Evolutionary conservation across 1,139 yeast species (phyloP).

Genomic region (Pichia sp.): DNA sequence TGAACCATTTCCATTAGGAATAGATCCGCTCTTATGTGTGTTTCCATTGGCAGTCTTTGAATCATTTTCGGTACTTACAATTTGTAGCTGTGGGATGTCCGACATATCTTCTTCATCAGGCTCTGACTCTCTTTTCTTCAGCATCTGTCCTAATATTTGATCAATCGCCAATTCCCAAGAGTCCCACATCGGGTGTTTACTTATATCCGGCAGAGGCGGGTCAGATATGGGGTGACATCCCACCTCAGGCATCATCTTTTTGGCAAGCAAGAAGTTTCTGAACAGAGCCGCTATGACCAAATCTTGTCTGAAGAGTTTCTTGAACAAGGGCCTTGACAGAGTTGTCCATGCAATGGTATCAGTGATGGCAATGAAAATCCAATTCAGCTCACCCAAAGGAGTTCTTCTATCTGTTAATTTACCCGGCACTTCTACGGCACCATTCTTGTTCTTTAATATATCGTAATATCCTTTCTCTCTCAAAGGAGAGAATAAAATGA

Average conservation of each 20-base stretch:
- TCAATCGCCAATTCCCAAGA: constrained; percentile 98
- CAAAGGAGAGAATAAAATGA: constrained; percentile 75
- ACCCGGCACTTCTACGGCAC: constrained; percentile 77
- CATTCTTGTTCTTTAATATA: constrained; percentile 44
- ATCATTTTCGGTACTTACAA: constrained; percentile 9
- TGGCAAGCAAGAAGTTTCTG: constrained; percentile 85
- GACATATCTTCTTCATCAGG: constrained; percentile 18
- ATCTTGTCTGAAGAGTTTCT: constrained; percentile 88
- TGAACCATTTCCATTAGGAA: constrained; percentile 7
- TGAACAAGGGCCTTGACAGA: constrained; percentile 80
- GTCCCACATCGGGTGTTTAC: constrained; percentile 93
- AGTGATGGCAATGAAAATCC: constrained; percentile 98
- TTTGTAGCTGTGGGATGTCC: constrained; percentile 24
- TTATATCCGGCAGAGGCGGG: constrained; percentile 84
- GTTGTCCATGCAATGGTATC: constrained; percentile 99
- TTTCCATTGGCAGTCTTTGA: background rate
- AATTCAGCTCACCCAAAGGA: constrained; percentile 90
- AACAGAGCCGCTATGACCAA: constrained; percentile 94
- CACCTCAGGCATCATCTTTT: constrained; percentile 87
- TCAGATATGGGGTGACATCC: constrained; percentile 94
- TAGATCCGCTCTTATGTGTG: background rate
- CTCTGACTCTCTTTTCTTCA: constrained; percentile 31
- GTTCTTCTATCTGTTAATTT: constrained; percentile 88
- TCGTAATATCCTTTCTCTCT: constrained; percentile 48
- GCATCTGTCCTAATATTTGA: constrained; percentile 73